phyloP scores from a whole-genome alignment of 2,329 filamentous ascomycete genomes.

The Phyllosticta capitalensis region DNA sequence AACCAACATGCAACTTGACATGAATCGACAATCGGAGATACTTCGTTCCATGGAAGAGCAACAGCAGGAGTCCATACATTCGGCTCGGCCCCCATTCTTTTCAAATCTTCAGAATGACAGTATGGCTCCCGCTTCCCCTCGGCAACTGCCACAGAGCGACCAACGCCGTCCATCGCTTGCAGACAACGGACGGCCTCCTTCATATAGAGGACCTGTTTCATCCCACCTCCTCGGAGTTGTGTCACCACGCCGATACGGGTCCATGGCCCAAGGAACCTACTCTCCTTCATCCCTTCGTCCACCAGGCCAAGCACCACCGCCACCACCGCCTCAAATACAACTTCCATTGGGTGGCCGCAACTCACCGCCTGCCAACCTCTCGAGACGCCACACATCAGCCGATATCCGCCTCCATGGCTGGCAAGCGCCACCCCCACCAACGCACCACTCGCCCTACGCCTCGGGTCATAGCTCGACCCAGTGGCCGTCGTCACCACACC shows the following conservation, averaged over 20 bases:
- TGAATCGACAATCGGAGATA: slow-evolving; percentile 51
- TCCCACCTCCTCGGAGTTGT: slow-evolving; percentile 65
- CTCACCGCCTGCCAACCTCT: slow-evolving; percentile 56
- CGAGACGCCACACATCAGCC: slow-evolving; percentile 83
- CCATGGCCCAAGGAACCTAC: slow-evolving; percentile 61
- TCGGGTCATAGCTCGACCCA: slow-evolving; percentile 52
- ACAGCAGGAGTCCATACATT: slow-evolving; percentile 53
- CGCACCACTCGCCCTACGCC: slow-evolving; percentile 54
- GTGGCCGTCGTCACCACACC: slow-evolving; percentile 59
- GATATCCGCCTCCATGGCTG: slow-evolving; percentile 69
- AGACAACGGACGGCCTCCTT: slow-evolving; percentile 57
- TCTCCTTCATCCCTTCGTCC: slow-evolving; percentile 67
- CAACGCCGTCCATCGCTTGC: slow-evolving; percentile 60
- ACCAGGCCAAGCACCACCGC: slow-evolving; percentile 58
- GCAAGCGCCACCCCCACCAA: slow-evolving; percentile 46
- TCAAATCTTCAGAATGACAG: slow-evolving; percentile 30
- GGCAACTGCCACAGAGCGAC: slow-evolving; percentile 80
- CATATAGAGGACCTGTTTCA: slow-evolving; percentile 41
- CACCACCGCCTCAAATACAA: slow-evolving; percentile 53
- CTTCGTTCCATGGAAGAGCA: slow-evolving; percentile 48
- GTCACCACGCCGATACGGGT: slow-evolving; percentile 75
- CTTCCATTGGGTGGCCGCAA: slow-evolving; percentile 48
- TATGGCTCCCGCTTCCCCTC: slow-evolving; percentile 73
- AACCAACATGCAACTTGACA: slow-evolving; percentile 52
- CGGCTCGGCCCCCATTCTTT: slow-evolving; percentile 43